These are phyloP conservation scores for Ustilago nuda DNA, from an alignment of 1,284 basidiomycete species.

Conservation along the genomic window DNA sequence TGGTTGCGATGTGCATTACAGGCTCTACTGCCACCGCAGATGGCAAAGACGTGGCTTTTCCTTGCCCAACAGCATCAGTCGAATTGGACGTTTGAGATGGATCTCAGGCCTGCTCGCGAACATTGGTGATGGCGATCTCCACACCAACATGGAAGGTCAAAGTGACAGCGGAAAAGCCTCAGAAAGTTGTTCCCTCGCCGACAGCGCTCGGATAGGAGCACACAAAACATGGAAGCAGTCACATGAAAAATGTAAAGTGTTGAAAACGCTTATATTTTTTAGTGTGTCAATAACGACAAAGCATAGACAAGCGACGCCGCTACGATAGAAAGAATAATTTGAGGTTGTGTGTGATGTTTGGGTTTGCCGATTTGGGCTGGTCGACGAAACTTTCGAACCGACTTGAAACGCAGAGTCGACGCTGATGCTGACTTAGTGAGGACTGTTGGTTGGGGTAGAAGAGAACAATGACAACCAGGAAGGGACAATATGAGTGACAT, in stretches of 20 bases:
- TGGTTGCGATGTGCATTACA: slow-evolving; percentile 4
- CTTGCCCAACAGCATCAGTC: slow-evolving; percentile 56
- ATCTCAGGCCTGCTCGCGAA: slow-evolving; percentile 58
- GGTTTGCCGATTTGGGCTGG: slow-evolving; percentile 31
- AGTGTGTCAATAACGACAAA: slow-evolving; percentile 15
- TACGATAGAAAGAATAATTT: slow-evolving; percentile 21
- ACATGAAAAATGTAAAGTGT: slow-evolving; percentile 25
- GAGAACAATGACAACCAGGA: not conserved
- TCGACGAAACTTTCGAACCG: slow-evolving; percentile 30
- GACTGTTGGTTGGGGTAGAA: slow-evolving; percentile 6
- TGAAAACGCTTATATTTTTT: slow-evolving; percentile 54
- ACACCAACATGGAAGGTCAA: too few species aligned
- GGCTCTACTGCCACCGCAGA: slow-evolving; percentile 52
- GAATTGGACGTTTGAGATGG: slow-evolving; percentile 59
- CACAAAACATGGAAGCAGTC: not conserved
- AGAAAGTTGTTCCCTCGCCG: too few species aligned
- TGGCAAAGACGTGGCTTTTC: slow-evolving; percentile 63
- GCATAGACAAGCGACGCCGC: slow-evolving; percentile 41
- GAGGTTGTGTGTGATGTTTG: slow-evolving; percentile 17
- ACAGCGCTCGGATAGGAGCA: too few species aligned
- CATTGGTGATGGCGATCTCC: slow-evolving; percentile 27
- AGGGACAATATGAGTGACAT: slow-evolving; percentile 4
- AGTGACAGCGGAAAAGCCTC: too few species aligned
- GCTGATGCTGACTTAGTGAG: slow-evolving; percentile 15
- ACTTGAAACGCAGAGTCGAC: slow-evolving; percentile 14